A percentile compares a stretch with the other conserved stretches of the same genome.
Conservation (phyloP, 768 basidiomycete genomes). For the Xerocomellus intermedius region DNA sequence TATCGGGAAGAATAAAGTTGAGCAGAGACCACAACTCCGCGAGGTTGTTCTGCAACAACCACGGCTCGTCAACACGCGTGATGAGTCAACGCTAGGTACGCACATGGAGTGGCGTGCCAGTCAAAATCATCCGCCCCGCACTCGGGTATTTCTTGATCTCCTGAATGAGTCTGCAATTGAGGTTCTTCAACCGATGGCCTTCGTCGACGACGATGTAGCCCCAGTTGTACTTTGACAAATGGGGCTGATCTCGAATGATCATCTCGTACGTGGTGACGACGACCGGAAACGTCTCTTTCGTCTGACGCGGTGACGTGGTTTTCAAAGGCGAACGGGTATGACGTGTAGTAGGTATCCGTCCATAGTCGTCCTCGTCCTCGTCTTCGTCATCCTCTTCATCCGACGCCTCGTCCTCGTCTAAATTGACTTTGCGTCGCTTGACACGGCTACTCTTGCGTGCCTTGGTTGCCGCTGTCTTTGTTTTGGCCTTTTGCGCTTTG, state of each 20-base stretch:
- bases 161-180: conserved; percentile 84
- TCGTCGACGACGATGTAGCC: conserved; percentile 96
- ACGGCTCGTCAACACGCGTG: not conserved
- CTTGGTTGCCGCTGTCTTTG: conserved; percentile 11
- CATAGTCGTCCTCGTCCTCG: conserved; percentile 7
- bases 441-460: conserved; percentile 4
- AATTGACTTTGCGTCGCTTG: conserved; percentile 24
- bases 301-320: conserved; percentile 11
- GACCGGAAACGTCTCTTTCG: conserved; percentile 61
- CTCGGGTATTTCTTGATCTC: conserved; percentile 86
- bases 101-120: conserved; percentile 95
- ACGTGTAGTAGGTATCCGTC: conserved; percentile 19
- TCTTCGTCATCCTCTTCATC: conserved; percentile 19
- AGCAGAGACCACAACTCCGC: conserved; percentile 93
- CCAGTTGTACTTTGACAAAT: conserved; percentile 68
- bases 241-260: conserved; percentile 76
- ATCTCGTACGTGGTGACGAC: conserved; percentile 92
- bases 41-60: conserved; percentile 80
- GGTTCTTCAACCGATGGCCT: conserved; percentile 93
- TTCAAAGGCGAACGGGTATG: conserved; percentile 13
- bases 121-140: conserved; percentile 89
- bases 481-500: conserved; percentile 13
- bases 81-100: conserved; percentile 21
- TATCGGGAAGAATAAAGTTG: conserved; percentile 93
- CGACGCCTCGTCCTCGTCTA: not conserved